Percentiles rank a stretch among this genome's conserved stretches.
These are phyloP conservation scores for Aspergillus texensis DNA, from an alignment of 2,329 filamentous ascomycete species.

Conservation along the genomic window DNA sequence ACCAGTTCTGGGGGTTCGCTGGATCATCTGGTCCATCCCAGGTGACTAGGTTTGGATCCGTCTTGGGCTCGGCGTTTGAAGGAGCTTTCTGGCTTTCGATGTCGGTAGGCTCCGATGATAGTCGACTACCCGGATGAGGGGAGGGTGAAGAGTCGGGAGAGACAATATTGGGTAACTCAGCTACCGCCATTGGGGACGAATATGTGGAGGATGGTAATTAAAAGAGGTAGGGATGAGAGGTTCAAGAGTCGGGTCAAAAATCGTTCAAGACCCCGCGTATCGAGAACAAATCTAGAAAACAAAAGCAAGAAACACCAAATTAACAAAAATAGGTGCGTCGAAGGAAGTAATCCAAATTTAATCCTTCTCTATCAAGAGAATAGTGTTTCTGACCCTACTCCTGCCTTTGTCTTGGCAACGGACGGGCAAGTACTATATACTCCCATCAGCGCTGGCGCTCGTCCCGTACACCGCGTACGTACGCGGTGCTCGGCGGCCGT, in stretches of 20 bases:
- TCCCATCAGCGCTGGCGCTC: background rate
- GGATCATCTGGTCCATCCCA: conserved; percentile 46
- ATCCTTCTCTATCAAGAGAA: background rate
- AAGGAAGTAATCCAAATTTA: background rate
- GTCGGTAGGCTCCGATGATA: background rate
- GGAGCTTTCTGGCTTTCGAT: background rate
- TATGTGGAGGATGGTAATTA: background rate
- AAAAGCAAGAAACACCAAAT: background rate
- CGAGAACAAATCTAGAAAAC: background rate
- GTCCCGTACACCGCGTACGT: background rate
- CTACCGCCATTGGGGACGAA: background rate
- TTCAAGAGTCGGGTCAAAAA: too few relatives aligned
- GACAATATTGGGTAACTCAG: background rate
- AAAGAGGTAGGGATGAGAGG: background rate
- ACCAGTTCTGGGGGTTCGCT: conserved; percentile 75
- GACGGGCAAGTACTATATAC: background rate
- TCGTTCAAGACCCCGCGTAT: background rate
- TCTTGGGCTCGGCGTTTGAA: background rate
- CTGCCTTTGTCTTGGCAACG: background rate
- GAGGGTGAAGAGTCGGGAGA: background rate
- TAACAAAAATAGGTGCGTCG: background rate
- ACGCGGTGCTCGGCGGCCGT: background rate
- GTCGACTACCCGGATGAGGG: background rate
- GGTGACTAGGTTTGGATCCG: conserved; percentile 10
- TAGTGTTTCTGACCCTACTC: background rate